Evolutionary conservation across 2,329 filamentous ascomycete species (phyloP).

Genomic region (Plectosphaerella sp.): DNA sequence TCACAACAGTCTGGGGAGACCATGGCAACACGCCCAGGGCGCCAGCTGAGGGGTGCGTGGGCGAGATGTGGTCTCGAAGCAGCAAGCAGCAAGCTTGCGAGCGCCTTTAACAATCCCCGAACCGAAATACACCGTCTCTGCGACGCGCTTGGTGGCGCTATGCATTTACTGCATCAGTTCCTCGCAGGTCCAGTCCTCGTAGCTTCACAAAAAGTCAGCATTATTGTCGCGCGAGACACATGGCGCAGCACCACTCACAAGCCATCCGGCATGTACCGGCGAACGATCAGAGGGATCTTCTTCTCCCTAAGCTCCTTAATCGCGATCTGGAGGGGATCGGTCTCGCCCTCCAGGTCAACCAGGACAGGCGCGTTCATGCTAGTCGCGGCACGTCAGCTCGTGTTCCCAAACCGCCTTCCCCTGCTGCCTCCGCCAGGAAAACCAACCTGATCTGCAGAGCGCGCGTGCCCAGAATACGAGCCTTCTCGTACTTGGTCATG

Average conservation of each 20-base stretch:
- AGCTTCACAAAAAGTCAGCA: constrained; percentile 48
- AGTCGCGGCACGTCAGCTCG: constrained; percentile 1
- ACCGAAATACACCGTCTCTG: too few relatives aligned
- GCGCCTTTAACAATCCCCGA: too few relatives aligned
- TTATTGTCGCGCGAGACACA: background rate
- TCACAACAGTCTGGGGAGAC: background rate
- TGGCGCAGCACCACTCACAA: constrained; percentile 57
- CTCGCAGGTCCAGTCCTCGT: constrained; percentile 99
- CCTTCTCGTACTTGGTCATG: constrained; percentile 99
- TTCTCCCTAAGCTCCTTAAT: constrained; percentile 97
- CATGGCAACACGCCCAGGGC: background rate
- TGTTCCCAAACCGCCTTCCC: background rate
- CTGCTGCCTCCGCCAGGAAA: too few relatives aligned
- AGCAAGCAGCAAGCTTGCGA: too few relatives aligned
- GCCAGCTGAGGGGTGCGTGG: background rate
- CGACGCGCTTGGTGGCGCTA: constrained; percentile 7
- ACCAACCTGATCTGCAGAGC: constrained; percentile 90
- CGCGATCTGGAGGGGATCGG: constrained; percentile 93
- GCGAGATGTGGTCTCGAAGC: too few relatives aligned
- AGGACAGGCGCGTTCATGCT: constrained; percentile 98
- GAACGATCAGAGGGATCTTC: constrained; percentile 94
- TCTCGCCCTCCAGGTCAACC: constrained; percentile 95
- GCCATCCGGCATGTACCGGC: constrained; percentile 94
- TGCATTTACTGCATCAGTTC: constrained; percentile 66
- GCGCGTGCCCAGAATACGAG: constrained; percentile 86